These are phyloP conservation scores for Exophiala aquamarina DNA, from an alignment of 2,329 filamentous ascomycete species.

Conservation along the genomic window DNA sequence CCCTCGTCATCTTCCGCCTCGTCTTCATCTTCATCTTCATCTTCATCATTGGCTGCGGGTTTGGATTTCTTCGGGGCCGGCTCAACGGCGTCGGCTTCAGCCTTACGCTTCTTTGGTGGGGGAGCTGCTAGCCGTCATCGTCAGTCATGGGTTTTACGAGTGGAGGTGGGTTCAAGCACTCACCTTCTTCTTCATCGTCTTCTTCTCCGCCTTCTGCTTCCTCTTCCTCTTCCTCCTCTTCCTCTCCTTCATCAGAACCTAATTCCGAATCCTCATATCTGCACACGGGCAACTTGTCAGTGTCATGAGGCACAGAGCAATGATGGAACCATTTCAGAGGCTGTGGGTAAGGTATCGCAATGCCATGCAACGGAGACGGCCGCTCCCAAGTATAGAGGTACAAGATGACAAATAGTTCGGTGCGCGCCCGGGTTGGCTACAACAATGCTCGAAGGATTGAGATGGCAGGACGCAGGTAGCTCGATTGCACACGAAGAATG, in stretches of 20 bases:
- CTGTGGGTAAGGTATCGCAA: no score
- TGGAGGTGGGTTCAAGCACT: background rate
- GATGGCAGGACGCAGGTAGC: no score
- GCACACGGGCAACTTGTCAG: background rate
- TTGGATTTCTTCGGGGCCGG: conserved; percentile 26
- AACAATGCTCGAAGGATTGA: no score
- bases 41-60: conserved; percentile 14
- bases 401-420: no score
- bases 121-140: background rate
- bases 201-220: conserved; percentile 22
- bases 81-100: conserved; percentile 22
- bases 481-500: no score
- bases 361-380: no score
- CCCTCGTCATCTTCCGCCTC: conserved; percentile 22
- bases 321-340: no score
- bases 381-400: no score
- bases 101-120: conserved; percentile 28
- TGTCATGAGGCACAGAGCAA: no score
- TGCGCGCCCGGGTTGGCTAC: no score
- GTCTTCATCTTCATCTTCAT: conserved; percentile 23
- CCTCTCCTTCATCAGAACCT: conserved; percentile 37
- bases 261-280: conserved; percentile 36
- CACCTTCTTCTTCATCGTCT: conserved; percentile 23
- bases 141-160: background rate
- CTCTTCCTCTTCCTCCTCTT: conserved; percentile 29